Percentiles rank a stretch among this genome's conserved stretches.
phyloP scores from a whole-genome alignment of 148 eudicot species.

The Rheum nobile region DNA sequence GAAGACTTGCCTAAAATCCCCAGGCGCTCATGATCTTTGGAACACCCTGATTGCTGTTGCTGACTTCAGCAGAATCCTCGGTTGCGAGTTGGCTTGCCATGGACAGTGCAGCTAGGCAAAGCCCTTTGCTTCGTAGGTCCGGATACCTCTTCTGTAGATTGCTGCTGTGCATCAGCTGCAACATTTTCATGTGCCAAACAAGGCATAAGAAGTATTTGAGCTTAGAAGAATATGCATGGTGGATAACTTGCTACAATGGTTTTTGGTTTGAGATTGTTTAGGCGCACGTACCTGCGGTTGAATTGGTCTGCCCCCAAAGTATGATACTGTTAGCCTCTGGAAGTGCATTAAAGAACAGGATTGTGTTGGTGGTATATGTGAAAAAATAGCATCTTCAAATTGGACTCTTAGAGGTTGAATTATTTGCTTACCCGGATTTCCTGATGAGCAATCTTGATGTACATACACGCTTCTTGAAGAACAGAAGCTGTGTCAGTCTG shows the following conservation, averaged over 20 bases:
- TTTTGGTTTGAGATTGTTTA: not conserved
- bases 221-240: not conserved
- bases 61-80: constrained; percentile 7
- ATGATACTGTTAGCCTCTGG: constrained; percentile 22
- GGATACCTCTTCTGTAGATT: constrained; percentile 12
- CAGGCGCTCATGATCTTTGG: not conserved
- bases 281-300: constrained; percentile 14
- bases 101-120: constrained; percentile 48
- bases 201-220: not conserved
- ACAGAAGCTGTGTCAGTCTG: constrained; percentile 69
- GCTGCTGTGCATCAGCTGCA: constrained; percentile 14
- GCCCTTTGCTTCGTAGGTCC: constrained; percentile 35
- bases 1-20: not conserved
- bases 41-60: not conserved
- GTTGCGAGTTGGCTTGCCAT: constrained; percentile 22
- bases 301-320: constrained; percentile 18
- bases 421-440: constrained; percentile 33
- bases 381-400: not conserved
- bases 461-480: constrained; percentile 50
- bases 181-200: not conserved
- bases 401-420: not conserved
- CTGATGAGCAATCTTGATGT: constrained; percentile 41
- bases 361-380: too few species aligned
- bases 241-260: not conserved
- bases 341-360: constrained; percentile 1